Evolutionary conservation across 305 asterid genomes (phyloP), one percentile per base, ranked within the genome.

Genomic region (Fraxinus platypoda): DNA sequence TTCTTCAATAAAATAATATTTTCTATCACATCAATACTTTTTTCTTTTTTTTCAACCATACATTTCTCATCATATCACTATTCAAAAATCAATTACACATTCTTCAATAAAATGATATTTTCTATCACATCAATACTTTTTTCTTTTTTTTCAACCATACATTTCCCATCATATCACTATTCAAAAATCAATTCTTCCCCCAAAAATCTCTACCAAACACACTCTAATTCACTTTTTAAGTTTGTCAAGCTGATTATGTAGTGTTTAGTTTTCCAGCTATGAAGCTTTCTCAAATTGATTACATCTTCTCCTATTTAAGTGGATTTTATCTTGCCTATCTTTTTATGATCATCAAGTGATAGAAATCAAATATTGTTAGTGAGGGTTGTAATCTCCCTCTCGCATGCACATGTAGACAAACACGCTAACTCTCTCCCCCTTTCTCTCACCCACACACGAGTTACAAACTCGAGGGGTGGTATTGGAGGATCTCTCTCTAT

Each of bases 251-350:
- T 41, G 68, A 76, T 76, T 74, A 2, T 46, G 80, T 30, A 41
- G 41, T n/a, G 43, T 13, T 71, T 30, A 13, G n/a, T 31, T 30
- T 70, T 71, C 76, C 76, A 33, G 43, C 76, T 33, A 6, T 31
- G 25, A 33, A 71, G 76, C 26, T 33, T 19, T 30, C 43, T 71
- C 43, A 71, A 71, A 71, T 71, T 57, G 38, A 80, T 74, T 43
- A 77, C 78, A 25, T 73, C 25, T 54, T 76, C 78, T 77, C 38
- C 43, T 82, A 8, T 84, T 70, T 72, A 68, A 77, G 37, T 79
- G 72, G 78, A 77, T 37, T 49, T 73, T 30, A 21, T 70, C 35
- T 26, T 68, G 12, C 6, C 75, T 38, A 64, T 34, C 64, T 64
- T 77, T 74, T 62, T 35, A 78, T 70, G 77, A 25, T 49, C 76